These are phyloP conservation scores for Helicostylum pulchrum DNA, from an alignment of 192 early-diverging fungal species.

Conservation along the genomic window DNA sequence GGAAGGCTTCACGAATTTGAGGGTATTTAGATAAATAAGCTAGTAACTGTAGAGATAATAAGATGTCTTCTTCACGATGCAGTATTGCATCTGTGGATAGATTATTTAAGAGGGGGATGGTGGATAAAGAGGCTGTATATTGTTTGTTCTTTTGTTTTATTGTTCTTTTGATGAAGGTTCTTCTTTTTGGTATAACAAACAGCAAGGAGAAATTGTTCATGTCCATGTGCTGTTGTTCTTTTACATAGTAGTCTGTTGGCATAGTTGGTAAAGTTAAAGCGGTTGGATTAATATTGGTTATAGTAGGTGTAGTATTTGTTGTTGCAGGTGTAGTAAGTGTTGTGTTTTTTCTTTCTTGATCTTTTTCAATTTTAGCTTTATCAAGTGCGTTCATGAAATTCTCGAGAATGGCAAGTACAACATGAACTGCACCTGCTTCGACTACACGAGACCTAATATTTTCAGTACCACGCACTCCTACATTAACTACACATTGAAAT, in stretches of 20 bases:
- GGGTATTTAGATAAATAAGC: constrained; percentile 91
- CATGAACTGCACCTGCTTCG: constrained; percentile 77
- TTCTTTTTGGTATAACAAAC: constrained; percentile 18
- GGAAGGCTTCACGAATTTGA: constrained; percentile 64
- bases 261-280: constrained; percentile 5
- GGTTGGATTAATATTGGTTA: background rate
- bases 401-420: constrained; percentile 79
- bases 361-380: constrained; percentile 50
- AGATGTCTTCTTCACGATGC: constrained; percentile 77
- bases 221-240: constrained; percentile 7
- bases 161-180: constrained; percentile 22
- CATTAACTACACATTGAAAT: constrained; percentile 83
- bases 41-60: constrained; percentile 79
- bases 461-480: constrained; percentile 80
- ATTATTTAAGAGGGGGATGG: constrained; percentile 40
- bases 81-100: constrained; percentile 39
- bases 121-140: constrained; percentile 17
- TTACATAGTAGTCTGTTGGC: background rate
- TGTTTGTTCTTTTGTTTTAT: constrained; percentile 11
- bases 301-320: background rate
- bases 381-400: constrained; percentile 55
- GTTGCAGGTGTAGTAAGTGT: too few relatives aligned
- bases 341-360: constrained; percentile 24
- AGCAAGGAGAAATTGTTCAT: constrained; percentile 16
- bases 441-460: constrained; percentile 79